These are phyloP conservation scores for Candida anutae DNA, from an alignment of 1,139 yeast species.

Conservation along the genomic window DNA sequence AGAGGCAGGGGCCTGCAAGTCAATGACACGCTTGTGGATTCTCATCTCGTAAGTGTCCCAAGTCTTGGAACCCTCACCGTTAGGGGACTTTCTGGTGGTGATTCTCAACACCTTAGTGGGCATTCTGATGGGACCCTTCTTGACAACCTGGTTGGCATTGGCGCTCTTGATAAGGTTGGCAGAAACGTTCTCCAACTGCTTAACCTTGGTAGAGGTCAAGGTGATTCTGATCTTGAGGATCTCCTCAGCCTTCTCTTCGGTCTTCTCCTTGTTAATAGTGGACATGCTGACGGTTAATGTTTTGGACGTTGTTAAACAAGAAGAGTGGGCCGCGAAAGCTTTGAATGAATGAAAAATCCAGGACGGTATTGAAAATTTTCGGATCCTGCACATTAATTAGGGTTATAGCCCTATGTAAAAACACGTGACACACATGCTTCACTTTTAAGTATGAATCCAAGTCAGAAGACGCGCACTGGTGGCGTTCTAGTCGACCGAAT, in stretches of 20 bases:
- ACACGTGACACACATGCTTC: too few relatives aligned
- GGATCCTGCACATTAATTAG: constrained; percentile 4
- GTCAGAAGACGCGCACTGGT: too few relatives aligned
- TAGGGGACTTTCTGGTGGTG: constrained; percentile 99
- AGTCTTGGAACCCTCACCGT: constrained; percentile 99
- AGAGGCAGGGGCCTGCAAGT: constrained; percentile 94
- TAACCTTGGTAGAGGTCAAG: constrained; percentile 97
- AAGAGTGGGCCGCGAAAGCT: constrained; percentile 7
- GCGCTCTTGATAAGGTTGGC: constrained; percentile 88
- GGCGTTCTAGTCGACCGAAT: too few relatives aligned
- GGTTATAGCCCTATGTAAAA: constrained; percentile 10
- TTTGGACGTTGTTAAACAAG: constrained; percentile 37
- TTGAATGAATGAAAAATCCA: constrained; percentile 4
- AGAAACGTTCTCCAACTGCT: constrained; percentile 92
- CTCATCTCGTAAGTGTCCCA: constrained; percentile 99
- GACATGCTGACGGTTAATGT: constrained; percentile 56
- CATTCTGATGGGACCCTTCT: constrained; percentile 99
- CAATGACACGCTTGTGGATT: constrained; percentile 99
- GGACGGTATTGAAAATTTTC: constrained; percentile 3
- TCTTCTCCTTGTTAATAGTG: constrained; percentile 71
- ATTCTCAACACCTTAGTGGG: constrained; percentile 98
- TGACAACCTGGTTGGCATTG: constrained; percentile 68
- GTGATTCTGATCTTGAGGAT: constrained; percentile 99
- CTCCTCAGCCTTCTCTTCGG: constrained; percentile 65
- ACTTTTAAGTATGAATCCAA: too few relatives aligned